These are phyloP conservation scores for Corrigiola litoralis DNA, from an alignment of 179 eudicot genomes.

Conservation along the genomic window DNA sequence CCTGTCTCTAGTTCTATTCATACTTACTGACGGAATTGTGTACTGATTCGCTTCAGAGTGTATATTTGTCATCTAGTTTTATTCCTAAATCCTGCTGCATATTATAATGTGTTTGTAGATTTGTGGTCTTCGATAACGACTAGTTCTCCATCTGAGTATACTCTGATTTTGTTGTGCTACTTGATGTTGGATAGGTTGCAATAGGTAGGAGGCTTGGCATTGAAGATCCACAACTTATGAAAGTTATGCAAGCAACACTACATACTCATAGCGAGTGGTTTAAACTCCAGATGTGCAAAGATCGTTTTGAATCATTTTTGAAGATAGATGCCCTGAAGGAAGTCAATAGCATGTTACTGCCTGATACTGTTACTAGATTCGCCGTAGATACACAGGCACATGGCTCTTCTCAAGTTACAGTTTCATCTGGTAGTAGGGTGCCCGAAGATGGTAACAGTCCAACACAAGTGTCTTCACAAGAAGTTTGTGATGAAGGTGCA, in stretches of 20 bases:
- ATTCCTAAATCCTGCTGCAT: background rate
- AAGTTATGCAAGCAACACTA: slow-evolving; percentile 65
- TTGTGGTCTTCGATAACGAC: background rate
- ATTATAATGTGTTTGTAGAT: background rate
- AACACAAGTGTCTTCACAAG: slow-evolving; percentile 55
- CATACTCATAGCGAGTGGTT: slow-evolving; percentile 81
- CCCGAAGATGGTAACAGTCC: slow-evolving; percentile 74
- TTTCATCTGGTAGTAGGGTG: slow-evolving; percentile 52
- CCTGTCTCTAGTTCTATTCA: too few species aligned
- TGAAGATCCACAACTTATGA: slow-evolving; percentile 87
- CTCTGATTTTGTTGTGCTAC: background rate
- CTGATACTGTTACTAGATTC: slow-evolving; percentile 41
- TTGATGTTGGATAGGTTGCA: slow-evolving; percentile 49
- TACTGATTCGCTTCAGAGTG: background rate
- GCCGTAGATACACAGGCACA: slow-evolving; percentile 36
- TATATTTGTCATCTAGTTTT: background rate
- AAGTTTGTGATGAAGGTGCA: slow-evolving; percentile 70
- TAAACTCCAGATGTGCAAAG: slow-evolving; percentile 89
- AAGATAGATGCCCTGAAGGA: slow-evolving; percentile 71
- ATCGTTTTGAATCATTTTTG: slow-evolving; percentile 73
- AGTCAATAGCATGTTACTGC: slow-evolving; percentile 37
- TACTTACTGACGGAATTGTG: too few species aligned
- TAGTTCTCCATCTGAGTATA: background rate
- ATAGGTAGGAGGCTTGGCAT: slow-evolving; percentile 74
- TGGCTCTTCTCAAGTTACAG: slow-evolving; percentile 61